A percentile compares a stretch with the other conserved stretches of the same genome.
phyloP scores from a whole-genome alignment of 2,329 filamentous ascomycete genomes.

The Scedosporium dehoogii region DNA sequence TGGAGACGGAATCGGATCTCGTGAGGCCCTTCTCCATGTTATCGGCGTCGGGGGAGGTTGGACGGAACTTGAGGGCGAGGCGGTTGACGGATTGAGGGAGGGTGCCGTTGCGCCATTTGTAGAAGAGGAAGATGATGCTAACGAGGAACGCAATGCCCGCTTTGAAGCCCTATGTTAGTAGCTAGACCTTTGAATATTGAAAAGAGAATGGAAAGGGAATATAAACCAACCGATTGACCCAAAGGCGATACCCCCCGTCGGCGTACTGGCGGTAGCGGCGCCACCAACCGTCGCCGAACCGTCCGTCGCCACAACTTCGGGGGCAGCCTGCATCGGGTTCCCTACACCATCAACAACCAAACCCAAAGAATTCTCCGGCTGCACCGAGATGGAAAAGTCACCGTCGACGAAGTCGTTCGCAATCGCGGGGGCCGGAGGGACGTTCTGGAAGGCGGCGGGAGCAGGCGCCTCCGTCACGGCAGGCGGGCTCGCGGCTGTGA shows the following conservation, averaged over 20 bases:
- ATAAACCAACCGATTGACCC: constrained; percentile 6
- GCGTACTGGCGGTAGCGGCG: not conserved
- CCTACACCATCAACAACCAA: not conserved
- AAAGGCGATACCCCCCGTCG: constrained; percentile 1
- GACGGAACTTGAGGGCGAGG: constrained; percentile 2
- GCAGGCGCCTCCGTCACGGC: not conserved
- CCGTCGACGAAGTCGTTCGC: not conserved
- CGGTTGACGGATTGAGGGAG: not conserved
- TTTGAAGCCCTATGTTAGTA: constrained; percentile 1
- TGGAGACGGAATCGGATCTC: not conserved
- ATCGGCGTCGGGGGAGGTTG: constrained; percentile 1
- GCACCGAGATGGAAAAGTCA: not conserved
- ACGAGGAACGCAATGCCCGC: constrained; percentile 8
- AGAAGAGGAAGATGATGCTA: constrained; percentile 6
- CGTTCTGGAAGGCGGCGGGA: not conserved
- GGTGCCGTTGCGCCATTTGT: constrained; percentile 7
- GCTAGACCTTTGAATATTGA: not conserved
- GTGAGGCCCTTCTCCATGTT: constrained; percentile 5
- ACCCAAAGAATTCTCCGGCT: not conserved
- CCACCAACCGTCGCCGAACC: not conserved
- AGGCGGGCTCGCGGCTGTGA: not conserved
- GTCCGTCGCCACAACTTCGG: not conserved
- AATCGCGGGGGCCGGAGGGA: not conserved
- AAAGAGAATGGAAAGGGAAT: not conserved
- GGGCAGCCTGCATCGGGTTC: not conserved